A percentile compares a stretch with the other conserved stretches of the same genome.
phyloP scores from a whole-genome alignment of 345 rosid species.

The Melaleuca alternifolia region DNA sequence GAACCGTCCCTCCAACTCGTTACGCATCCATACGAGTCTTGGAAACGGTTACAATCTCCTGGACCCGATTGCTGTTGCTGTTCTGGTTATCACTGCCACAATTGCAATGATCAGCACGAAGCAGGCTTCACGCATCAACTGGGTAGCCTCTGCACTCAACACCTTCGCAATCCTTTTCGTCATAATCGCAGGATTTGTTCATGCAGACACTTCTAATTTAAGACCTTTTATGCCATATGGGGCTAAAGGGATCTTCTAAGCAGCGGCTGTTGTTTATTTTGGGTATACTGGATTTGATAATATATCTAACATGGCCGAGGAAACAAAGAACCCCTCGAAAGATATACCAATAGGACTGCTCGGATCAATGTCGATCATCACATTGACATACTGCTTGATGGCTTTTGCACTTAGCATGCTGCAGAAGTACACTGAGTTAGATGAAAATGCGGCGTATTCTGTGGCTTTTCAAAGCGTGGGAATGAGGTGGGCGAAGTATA shows the following conservation, averaged over 20 bases:
- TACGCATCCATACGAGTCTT: slow-evolving; percentile 35
- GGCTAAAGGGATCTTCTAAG: slow-evolving; percentile 37
- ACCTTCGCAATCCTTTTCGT: slow-evolving; percentile 36
- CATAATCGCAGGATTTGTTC: slow-evolving; percentile 36
- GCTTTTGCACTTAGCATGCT: slow-evolving; percentile 40
- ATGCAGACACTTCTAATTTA: slow-evolving; percentile 40
- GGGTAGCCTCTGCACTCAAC: slow-evolving; percentile 40
- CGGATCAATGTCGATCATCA: slow-evolving; percentile 46
- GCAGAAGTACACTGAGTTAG: slow-evolving; percentile 41
- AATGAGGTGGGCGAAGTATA: slow-evolving; percentile 50
- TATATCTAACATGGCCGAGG: slow-evolving; percentile 60
- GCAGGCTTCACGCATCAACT: slow-evolving; percentile 39
- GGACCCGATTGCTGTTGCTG: slow-evolving; percentile 48
- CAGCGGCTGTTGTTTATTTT: slow-evolving; percentile 48
- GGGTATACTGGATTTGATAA: slow-evolving; percentile 52
- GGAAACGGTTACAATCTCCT: slow-evolving; percentile 23
- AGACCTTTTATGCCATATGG: slow-evolving; percentile 35
- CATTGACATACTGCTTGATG: slow-evolving; percentile 46
- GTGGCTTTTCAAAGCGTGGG: slow-evolving; percentile 50
- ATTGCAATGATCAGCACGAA: slow-evolving; percentile 46
- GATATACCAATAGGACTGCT: slow-evolving; percentile 54
- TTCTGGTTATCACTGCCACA: slow-evolving; percentile 21
- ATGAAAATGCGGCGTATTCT: slow-evolving; percentile 34
- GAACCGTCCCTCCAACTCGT: slow-evolving; percentile 21
- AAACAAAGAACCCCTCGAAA: slow-evolving; percentile 50